A percentile compares a stretch with the other conserved stretches of the same genome.
Evolutionary conservation across 805 yeast genomes (phyloP).

Genomic region (Osmozyma mogii): DNA sequence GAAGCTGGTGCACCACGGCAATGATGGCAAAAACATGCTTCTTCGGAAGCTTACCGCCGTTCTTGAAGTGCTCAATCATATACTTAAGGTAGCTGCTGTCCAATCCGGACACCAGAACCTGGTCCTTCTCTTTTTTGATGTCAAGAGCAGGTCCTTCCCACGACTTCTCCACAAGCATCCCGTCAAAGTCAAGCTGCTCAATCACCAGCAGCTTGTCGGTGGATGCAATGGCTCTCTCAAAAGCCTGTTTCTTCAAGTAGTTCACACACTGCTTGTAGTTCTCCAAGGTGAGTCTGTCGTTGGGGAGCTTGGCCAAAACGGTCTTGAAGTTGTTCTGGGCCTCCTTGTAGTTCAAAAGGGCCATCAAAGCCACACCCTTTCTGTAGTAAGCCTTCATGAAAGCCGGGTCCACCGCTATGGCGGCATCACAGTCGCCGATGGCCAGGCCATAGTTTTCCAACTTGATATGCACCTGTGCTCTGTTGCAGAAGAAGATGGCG

Average conservation of each 20-base stretch:
- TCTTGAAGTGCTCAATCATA: conserved; percentile 64
- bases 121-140: conserved; percentile 26
- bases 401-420: conserved; percentile 57
- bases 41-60: conserved; percentile 70
- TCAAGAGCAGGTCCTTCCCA: conserved; percentile 55
- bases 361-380: conserved; percentile 74
- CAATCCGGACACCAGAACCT: conserved; percentile 29
- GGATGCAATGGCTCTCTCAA: conserved; percentile 78
- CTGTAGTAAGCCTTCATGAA: conserved; percentile 81
- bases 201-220: conserved; percentile 51
- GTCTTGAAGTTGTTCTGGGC: conserved; percentile 63
- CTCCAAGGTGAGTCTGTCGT: conserved; percentile 58
- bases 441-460: conserved; percentile 84
- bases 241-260: conserved; percentile 64
- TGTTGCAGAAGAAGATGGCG: conserved; percentile 67
- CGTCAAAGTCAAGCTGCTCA: conserved; percentile 39
- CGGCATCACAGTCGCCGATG: conserved; percentile 64
- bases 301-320: conserved; percentile 57
- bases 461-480: conserved; percentile 86
- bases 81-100: conserved; percentile 50
- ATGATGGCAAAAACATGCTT: conserved; percentile 78
- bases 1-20: conserved; percentile 57
- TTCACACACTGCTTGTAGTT: conserved; percentile 56
- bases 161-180: conserved; percentile 41
- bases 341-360: conserved; percentile 65